Base-by-base conservation (phyloP, 495 filamentous ascomycete species). In the Oidiodendron maius region DNA sequence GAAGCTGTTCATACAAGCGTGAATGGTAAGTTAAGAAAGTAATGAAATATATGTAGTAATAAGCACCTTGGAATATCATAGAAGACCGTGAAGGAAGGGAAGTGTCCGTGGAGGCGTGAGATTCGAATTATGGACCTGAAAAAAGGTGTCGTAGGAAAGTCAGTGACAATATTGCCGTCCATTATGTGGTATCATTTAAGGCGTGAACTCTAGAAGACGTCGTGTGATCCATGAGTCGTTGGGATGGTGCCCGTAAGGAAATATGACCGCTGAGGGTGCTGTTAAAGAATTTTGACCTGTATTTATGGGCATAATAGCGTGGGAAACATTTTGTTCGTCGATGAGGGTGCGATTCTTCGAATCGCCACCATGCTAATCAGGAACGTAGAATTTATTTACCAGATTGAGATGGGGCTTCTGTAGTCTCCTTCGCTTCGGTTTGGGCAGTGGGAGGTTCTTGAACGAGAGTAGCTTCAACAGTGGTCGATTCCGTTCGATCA, bases 141-240 rank as follows among this genome's bases (percentile, higher is more conserved):
- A 40, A 16, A 10, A 37, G n/a, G 49, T 18, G 32, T 18, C 34
- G 44, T 15, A 22, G 17, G 18, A 22, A 32, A 26, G 34, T 20
- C 21, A 49, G 42, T 40, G 37, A n/a, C 20, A 24, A 15, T 49
- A n/a, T n/a, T n/a, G n/a, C n/a, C n/a, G n/a, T 22, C 40, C 21
- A 45, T 40, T 52, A 56, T 17, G 23, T 51, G 28, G 37, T 48
- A 45, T 41, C 48, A 32, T 45, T 42, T 44, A 48, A 44, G 28
- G 48, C 53, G 53, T 56, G 48, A 56, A 36, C 38, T 56, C 53
- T 56, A 56, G 39, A 35, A 44, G 26, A 20, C 22, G 42, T 23
- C 44, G 51, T 49, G 30, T n/a, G 24, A 26, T 38, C 13, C 20
- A 30, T 40, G 4, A 22, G 4, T 21, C 12, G 38, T 40, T 22